Base-by-base conservation (phyloP, 345 rosid species). In the Kernera saxatilis region DNA sequence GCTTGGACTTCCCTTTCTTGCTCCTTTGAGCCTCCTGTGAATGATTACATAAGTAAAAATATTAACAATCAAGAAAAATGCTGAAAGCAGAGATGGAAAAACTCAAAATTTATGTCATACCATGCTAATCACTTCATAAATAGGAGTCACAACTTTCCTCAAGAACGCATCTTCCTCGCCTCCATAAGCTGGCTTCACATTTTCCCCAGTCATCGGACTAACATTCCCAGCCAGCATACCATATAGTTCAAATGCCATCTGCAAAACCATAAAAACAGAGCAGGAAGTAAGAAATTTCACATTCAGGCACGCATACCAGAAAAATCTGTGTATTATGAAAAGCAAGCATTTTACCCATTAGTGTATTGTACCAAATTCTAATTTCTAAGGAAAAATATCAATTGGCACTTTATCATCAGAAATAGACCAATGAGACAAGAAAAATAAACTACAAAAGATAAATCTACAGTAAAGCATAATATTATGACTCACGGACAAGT, bases 171-270 rank as follows among this genome's bases (percentile, higher is more conserved):
- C 99, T 53, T 95, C 93, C 78, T 88, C 97, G 43, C 98, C 97
- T 71, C 97, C 97, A 83, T 95, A 95, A 37, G 96, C 96, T 51
- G 99, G 99, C 81, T 88, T 90, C 39, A 92, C 89, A 83, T 95
- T 90, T 81, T 95, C 98, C 44, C 99, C 99, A 0, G 99, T 95
- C 96, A 85, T 85, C 36, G 97, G 92, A 82, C 98, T 95, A 64
- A 95, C 92, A 74, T 88, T 92, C 67, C 98, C 98, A 78, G 99
- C 98, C 64, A 95, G 86, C 96, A 92, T 86, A 37, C 96, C 98
- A 84, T 92, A 95, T 48, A 95, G 82, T 79, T 95, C 99, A 78
- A 90, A 95, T 6, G 99, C 99, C 98, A 95, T 95, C 99, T 95
- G 77, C 63, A 59, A 18, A 46, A 49, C 22, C 70, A 35, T 40